A percentile compares a stretch with the other conserved stretches of the same genome.
These are phyloP conservation scores for Dipodascus albidus DNA, from an alignment of 805 yeast genomes.

Conservation along the genomic window DNA sequence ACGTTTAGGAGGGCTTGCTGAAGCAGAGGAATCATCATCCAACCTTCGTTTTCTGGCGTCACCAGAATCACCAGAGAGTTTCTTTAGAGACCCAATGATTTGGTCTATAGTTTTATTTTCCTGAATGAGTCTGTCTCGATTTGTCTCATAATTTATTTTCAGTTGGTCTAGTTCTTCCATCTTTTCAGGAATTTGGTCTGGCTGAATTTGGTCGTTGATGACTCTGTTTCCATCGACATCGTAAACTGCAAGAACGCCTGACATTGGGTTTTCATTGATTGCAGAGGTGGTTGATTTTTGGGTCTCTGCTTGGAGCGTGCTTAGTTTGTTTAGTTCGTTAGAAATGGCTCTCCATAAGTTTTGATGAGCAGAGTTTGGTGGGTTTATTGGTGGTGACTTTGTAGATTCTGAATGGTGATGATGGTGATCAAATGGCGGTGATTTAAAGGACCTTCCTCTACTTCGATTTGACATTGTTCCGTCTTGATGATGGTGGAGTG, in stretches of 20 bases:
- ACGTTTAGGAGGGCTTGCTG: neutral
- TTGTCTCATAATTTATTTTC: neutral
- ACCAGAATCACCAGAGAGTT: neutral
- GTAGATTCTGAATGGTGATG: neutral
- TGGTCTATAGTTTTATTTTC: neutral
- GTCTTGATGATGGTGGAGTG: neutral
- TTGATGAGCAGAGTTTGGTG: neutral
- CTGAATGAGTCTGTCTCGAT: neutral
- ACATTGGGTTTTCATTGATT: neutral
- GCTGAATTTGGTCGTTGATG: neutral
- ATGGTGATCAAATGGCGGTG: neutral
- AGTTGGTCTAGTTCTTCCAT: neutral
- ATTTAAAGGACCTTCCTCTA: neutral
- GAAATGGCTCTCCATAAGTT: neutral
- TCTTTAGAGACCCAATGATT: neutral
- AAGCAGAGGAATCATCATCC: neutral
- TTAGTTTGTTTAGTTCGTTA: neutral
- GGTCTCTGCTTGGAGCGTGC: neutral
- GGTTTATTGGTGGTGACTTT: neutral
- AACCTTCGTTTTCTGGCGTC: neutral
- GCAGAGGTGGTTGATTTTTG: neutral
- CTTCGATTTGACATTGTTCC: neutral
- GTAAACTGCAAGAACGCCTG: neutral
- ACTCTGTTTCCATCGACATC: neutral
- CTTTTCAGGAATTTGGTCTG: neutral